These are phyloP conservation scores for Elsinoe arachidis DNA, from an alignment of 2,329 filamentous ascomycete genomes.

Conservation along the genomic window DNA sequence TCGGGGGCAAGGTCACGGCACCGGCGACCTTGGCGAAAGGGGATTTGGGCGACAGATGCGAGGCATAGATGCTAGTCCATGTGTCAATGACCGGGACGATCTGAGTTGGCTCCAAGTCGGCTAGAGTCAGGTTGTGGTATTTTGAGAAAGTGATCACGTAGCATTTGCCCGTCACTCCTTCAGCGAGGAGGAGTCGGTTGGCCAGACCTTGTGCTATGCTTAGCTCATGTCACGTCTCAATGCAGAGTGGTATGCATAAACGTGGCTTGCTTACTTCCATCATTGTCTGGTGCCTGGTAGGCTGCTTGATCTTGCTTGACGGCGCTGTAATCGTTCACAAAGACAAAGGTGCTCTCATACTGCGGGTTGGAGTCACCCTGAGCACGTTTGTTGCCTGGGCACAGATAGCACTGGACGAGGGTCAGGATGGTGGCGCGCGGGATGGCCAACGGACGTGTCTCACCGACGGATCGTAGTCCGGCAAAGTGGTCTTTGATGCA, in stretches of 20 bases:
- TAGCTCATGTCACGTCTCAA: neutral
- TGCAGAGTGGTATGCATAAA: neutral
- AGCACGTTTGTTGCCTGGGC: conserved; percentile 81
- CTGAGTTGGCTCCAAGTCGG: conserved; percentile 69
- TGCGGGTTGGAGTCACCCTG: conserved; percentile 78
- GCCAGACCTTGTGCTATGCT: conserved; percentile 51
- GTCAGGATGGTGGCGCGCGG: conserved; percentile 3
- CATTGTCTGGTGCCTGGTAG: conserved; percentile 51
- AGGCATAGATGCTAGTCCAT: conserved; percentile 84
- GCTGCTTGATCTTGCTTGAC: conserved; percentile 87
- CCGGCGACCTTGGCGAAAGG: conserved; percentile 47
- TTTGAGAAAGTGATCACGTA: conserved; percentile 94
- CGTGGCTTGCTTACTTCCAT: conserved; percentile 36
- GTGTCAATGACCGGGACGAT: conserved; percentile 78
- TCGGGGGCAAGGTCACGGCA: conserved; percentile 39
- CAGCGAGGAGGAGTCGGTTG: conserved; percentile 67
- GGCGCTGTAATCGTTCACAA: conserved; percentile 95
- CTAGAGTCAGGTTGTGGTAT: conserved; percentile 82
- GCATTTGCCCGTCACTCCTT: conserved; percentile 87
- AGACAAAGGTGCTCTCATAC: conserved; percentile 82
- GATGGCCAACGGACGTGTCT: conserved; percentile 14
- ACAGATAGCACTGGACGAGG: conserved; percentile 70
- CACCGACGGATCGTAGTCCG: conserved; percentile 65
- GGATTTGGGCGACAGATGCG: conserved; percentile 65
- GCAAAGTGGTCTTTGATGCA: conserved; percentile 43